Base-by-base conservation (phyloP, 306 rosid species). In the Begonia fuchsioides region DNA sequence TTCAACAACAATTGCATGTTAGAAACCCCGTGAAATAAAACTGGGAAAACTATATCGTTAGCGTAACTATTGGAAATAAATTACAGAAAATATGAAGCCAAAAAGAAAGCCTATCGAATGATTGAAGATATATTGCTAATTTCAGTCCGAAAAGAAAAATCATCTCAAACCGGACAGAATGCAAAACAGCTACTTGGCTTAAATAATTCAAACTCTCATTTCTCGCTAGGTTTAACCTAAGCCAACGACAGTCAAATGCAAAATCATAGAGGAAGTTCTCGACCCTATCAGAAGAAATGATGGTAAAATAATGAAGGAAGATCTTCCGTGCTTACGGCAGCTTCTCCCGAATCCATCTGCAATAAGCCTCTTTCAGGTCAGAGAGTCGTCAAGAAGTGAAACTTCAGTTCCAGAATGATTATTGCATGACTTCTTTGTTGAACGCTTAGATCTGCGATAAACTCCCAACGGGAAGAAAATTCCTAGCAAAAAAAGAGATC, bases 341-440 rank as follows among this genome's bases (percentile, higher is more conserved):
- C 72, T 66, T 76, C 95, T 54, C 76, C 86, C 41, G 86, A 71
- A 49, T 81, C 97, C 97, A 81, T 68, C 32, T 62, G 20, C 55
- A 60, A 75, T 55, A 46, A 1, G 52, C 70, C 57, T 50, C 45
- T 38, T 61, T 50, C 56, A 17, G 44, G 55, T 47, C 54, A 41
- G 44, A 41, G 44, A 41, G 12, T 41, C 13, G 71, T 74, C 64
- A 74, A 65, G 56, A 64, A 66, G 51, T 17, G 53, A 49, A 45
- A 59, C 17, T 50, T 48, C 56, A 65, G 50, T 49, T 60, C 75
- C 74, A 68, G 57, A 62, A 72, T 69, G 64, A 70, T 64, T 68
- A 52, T 64, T 55, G 67, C 93, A 78, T 78, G 18, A 46, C 55
- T 39, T 41, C 44, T 12, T 10, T 10, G 13, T 41, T 41, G 44